Percentiles rank a stretch among this genome's conserved stretches.
These are phyloP conservation scores for Fusarium temperatum DNA, from an alignment of 2,329 filamentous ascomycete genomes.

Conservation along the genomic window DNA sequence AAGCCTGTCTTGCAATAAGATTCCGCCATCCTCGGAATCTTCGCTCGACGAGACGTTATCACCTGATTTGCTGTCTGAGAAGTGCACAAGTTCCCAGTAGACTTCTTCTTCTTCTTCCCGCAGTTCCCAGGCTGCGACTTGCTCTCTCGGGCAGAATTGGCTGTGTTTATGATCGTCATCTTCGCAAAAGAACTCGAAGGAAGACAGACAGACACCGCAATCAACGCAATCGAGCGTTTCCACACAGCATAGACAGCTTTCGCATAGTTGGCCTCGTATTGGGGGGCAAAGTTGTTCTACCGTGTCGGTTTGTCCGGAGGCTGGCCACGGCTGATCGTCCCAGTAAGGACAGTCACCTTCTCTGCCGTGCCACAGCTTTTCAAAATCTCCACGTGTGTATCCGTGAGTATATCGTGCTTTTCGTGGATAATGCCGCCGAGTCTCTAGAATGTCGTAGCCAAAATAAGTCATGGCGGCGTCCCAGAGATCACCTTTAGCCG, in stretches of 20 bases:
- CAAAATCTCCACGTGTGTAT: not conserved
- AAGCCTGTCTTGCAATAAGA: rapidly evolving
- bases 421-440: not conserved
- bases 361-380: not conserved
- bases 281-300: rapidly evolving
- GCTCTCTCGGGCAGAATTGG: rapidly evolving
- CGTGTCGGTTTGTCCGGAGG: too few relatives aligned
- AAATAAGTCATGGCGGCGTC: not conserved
- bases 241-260: rapidly evolving
- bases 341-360: not conserved
- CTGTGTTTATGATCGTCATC: rapidly evolving
- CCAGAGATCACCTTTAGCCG: not conserved
- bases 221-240: not conserved
- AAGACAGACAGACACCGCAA: not conserved
- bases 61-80: rapidly evolving
- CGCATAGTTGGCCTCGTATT: not conserved
- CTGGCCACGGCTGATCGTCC: not conserved
- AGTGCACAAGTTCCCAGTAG: rapidly evolving
- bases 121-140: not conserved
- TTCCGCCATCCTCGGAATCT: rapidly evolving
- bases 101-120: rapidly evolving
- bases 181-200: not conserved
- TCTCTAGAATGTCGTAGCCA: not conserved
- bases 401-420: not conserved
- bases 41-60: rapidly evolving